These are phyloP conservation scores for Colletotrichum viniferum DNA, from an alignment of 2,329 filamentous ascomycete species.

Conservation along the genomic window DNA sequence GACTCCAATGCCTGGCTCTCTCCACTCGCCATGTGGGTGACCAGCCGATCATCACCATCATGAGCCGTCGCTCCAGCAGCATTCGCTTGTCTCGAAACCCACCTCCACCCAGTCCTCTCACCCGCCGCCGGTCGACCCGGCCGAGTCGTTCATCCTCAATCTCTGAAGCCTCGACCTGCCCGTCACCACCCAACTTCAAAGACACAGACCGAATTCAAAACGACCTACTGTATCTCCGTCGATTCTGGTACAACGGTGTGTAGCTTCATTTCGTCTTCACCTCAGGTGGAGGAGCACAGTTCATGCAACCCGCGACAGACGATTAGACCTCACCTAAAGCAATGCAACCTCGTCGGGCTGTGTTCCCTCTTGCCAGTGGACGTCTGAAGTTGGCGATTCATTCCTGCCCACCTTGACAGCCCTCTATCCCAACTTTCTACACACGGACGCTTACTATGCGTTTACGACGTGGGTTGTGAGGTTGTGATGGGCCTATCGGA, in stretches of 20 bases:
- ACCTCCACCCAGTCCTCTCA: neutral
- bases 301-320: neutral
- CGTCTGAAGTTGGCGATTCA: neutral
- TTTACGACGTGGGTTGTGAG: neutral
- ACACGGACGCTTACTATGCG: neutral
- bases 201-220: neutral
- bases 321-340: neutral
- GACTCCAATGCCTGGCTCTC: slow-evolving; percentile 6
- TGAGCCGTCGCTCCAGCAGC: neutral
- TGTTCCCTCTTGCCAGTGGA: neutral
- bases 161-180: neutral
- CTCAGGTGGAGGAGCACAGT: neutral
- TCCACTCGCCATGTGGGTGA: neutral
- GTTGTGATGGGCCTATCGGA: neutral
- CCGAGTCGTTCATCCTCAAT: neutral
- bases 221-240: neutral
- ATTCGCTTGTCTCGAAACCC: neutral
- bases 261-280: neutral
- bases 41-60: neutral
- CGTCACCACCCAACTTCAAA: neutral
- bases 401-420: neutral
- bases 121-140: neutral
- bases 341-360: neutral
- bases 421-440: neutral
- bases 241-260: neutral